Conservation (phyloP, 1,284 basidiomycete genomes). For the Austroboletus niveus region DNA sequence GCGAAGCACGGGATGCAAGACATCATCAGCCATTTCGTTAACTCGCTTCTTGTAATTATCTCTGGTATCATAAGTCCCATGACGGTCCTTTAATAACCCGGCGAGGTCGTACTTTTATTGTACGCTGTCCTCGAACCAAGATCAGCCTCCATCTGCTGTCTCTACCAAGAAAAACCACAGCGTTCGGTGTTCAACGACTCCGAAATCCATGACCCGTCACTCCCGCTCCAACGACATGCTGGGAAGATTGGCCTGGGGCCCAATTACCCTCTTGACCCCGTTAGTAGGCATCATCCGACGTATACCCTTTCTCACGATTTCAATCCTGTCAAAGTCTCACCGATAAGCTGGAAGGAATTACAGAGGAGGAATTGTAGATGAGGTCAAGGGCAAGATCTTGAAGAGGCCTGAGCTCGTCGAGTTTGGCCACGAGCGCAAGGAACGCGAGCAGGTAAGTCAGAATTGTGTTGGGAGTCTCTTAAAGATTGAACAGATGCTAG, state of each 20-base stretch:
- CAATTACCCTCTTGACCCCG: slow-evolving; percentile 15
- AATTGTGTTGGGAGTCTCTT: not conserved
- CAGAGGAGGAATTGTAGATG: slow-evolving; percentile 55
- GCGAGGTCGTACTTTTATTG: no score
- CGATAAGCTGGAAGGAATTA: slow-evolving; percentile 49
- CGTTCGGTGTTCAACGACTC: not conserved
- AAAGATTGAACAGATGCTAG: not conserved
- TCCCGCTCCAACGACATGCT: slow-evolving; percentile 23
- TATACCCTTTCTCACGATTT: no score
- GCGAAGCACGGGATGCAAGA: no score
- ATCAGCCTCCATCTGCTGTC: not conserved
- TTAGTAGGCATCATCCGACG: slow-evolving; percentile 6
- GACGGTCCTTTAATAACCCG: no score
- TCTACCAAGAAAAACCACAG: no score
- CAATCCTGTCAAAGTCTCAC: slow-evolving; percentile 31
- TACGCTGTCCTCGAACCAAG: no score
- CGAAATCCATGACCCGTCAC: not conserved
- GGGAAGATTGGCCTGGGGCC: slow-evolving; percentile 22
- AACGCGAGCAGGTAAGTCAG: slow-evolving; percentile 38
- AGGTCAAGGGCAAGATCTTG: slow-evolving; percentile 50
- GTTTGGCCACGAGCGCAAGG: slow-evolving; percentile 47
- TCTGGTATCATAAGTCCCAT: no score
- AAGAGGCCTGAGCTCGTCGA: slow-evolving; percentile 44
- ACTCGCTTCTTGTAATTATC: no score
- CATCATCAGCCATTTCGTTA: no score